Percentiles rank a stretch among this genome's conserved stretches.
These are phyloP conservation scores for Phytophthora rubi DNA, from an alignment of 352 stramenopile genomes.

Conservation along the genomic window DNA sequence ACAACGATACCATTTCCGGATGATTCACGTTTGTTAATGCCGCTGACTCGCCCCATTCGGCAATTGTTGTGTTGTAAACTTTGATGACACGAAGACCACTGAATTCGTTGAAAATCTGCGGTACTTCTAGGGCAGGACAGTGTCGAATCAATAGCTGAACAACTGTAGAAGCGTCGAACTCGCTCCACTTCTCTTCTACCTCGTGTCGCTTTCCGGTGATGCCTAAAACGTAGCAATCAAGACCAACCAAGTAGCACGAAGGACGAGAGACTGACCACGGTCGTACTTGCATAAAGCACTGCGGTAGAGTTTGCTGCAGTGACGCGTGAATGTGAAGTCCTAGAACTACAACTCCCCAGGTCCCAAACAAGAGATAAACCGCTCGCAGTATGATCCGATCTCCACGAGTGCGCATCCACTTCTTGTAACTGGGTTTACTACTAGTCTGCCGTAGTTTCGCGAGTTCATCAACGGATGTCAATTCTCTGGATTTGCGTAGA, in stretches of 20 bases:
- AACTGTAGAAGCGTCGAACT: conserved; percentile 35
- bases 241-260: conserved; percentile 40
- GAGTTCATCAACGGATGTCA: neutral
- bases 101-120: conserved; percentile 33
- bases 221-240: conserved; percentile 34
- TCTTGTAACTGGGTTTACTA: neutral
- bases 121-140: conserved; percentile 39
- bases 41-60: conserved; percentile 30
- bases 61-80: conserved; percentile 49
- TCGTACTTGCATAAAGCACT: conserved; percentile 41
- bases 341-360: conserved; percentile 24
- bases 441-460: neutral
- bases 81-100: conserved; percentile 37
- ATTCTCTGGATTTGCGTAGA: neutral
- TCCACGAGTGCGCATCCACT: neutral
- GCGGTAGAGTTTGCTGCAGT: conserved; percentile 10
- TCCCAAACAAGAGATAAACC: conserved; percentile 19
- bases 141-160: conserved; percentile 45
- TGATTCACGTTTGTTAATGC: conserved; percentile 31
- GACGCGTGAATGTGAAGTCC: conserved; percentile 30
- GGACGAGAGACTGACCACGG: conserved; percentile 40
- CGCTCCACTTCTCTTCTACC: conserved; percentile 19
- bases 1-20: conserved; percentile 34
- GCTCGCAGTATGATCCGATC: conserved; percentile 1
- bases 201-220: conserved; percentile 29